Evolutionary conservation across 805 yeast species (phyloP).

Genomic region (Candida coquimbonensis): DNA sequence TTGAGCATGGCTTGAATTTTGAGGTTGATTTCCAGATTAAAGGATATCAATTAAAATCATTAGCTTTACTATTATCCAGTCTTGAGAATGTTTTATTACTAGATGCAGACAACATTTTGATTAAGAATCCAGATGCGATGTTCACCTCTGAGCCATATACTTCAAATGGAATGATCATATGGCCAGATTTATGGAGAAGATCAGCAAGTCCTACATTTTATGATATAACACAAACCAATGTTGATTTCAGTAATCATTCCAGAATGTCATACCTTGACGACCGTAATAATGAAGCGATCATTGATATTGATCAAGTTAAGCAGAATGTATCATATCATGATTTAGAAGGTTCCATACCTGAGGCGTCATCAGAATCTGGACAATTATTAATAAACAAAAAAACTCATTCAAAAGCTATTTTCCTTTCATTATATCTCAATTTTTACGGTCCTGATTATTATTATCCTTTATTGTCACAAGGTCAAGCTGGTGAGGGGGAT

Average conservation of each 20-base stretch:
- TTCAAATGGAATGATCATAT: constrained; percentile 38
- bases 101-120: constrained; percentile 68
- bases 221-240: constrained; percentile 42
- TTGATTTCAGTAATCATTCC: constrained; percentile 19
- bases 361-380: constrained; percentile 65
- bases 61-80: constrained; percentile 68
- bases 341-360: constrained; percentile 60
- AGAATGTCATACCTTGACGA: not conserved
- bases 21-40: constrained; percentile 33
- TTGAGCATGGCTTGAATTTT: not conserved
- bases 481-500: constrained; percentile 71
- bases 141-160: constrained; percentile 8
- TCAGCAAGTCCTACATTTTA: constrained; percentile 56
- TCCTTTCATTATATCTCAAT: constrained; percentile 60
- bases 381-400: constrained; percentile 53
- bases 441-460: constrained; percentile 53
- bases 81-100: constrained; percentile 69
- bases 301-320: not conserved
- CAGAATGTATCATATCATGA: constrained; percentile 48
- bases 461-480: constrained; percentile 53
- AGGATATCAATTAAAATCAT: constrained; percentile 61
- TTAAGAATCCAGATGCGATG: constrained; percentile 38
- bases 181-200: constrained; percentile 72
- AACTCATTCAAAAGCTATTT: constrained; percentile 8
- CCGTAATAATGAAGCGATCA: not conserved